A percentile compares a stretch with the other conserved stretches of the same genome.
phyloP scores from a whole-genome alignment of 768 basidiomycete species.

The Hypholoma fasciculare region DNA sequence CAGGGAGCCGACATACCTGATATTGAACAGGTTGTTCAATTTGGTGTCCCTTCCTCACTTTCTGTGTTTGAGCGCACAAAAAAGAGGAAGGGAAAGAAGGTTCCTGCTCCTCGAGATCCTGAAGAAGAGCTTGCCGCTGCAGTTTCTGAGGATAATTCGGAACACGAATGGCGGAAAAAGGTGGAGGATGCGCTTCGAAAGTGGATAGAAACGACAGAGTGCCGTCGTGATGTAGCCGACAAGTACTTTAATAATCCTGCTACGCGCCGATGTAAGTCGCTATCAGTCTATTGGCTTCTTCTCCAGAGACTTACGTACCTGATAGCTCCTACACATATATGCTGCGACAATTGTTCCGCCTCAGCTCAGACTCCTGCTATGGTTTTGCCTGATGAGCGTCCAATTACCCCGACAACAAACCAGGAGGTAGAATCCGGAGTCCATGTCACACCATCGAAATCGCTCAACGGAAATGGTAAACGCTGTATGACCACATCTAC shows the following conservation, averaged over 20 bases:
- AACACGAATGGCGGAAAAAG: constrained; percentile 25
- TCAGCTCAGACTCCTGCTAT: too few species aligned
- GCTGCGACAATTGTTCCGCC: constrained; percentile 28
- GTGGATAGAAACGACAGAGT: constrained; percentile 26
- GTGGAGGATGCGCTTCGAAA: constrained; percentile 27
- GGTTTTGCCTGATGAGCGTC: too few species aligned
- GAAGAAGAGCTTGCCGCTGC: too few species aligned
- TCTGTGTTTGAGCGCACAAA: constrained; percentile 27
- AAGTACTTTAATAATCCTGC: constrained; percentile 32
- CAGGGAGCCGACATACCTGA: constrained; percentile 38
- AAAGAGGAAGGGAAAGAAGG: constrained; percentile 8
- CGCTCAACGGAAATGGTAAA: constrained; percentile 22
- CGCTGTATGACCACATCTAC: constrained; percentile 10
- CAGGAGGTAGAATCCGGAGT: too few species aligned
- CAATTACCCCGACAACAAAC: too few species aligned
- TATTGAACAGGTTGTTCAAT: constrained; percentile 34
- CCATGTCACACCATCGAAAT: constrained; percentile 11
- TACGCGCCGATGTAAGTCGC: constrained; percentile 18
- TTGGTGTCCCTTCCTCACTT: constrained; percentile 30
- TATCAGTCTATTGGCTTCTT: too few species aligned
- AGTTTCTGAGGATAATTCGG: too few species aligned
- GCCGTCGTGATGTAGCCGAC: constrained; percentile 28
- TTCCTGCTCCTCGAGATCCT: too few species aligned
- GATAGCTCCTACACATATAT: constrained; percentile 17
- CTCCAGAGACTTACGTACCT: too few species aligned